A percentile compares a stretch with the other conserved stretches of the same genome.
These are phyloP conservation scores for Nelumbo lutea DNA, from an alignment of 164 flowering plant genomes.

Conservation along the genomic window DNA sequence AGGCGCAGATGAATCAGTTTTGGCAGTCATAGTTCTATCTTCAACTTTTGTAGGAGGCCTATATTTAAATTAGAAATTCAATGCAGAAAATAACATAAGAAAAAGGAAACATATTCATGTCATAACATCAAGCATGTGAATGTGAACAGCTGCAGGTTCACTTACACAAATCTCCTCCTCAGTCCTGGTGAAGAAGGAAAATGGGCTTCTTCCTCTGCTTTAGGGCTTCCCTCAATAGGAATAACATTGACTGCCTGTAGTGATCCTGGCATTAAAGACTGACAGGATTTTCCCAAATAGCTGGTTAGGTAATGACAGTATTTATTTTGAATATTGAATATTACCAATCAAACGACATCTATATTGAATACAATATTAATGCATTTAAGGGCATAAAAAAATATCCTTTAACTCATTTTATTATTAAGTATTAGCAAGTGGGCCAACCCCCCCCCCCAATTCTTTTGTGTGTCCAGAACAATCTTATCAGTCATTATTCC, in stretches of 20 bases:
- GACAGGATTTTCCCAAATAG: conserved; percentile 9
- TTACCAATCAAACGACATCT: too few relatives aligned
- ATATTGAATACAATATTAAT: too few relatives aligned
- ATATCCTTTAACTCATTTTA: too few relatives aligned
- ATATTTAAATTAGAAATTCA: conserved; percentile 11
- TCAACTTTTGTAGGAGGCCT: conserved; percentile 37
- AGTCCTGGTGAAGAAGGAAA: conserved; percentile 41
- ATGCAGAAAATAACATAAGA: background rate
- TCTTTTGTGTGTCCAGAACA: too few relatives aligned
- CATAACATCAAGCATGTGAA: background rate
- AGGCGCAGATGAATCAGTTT: conserved; percentile 30
- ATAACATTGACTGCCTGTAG: conserved; percentile 20
- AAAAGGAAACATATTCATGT: background rate
- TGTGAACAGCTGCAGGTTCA: conserved; percentile 1
- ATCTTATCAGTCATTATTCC: too few relatives aligned
- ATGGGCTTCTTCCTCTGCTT: conserved; percentile 24
- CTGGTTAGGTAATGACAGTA: background rate
- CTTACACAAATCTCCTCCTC: conserved; percentile 57
- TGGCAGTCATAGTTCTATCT: conserved; percentile 25
- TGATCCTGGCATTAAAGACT: conserved; percentile 32
- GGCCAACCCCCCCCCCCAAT: too few relatives aligned
- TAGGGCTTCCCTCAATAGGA: conserved; percentile 24
- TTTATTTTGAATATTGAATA: too few relatives aligned
- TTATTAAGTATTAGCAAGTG: too few relatives aligned
- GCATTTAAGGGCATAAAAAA: too few relatives aligned